Evolutionary conservation across 164 flowering plant genomes (phyloP).

Genomic region (Dillenia suffruticosa): DNA sequence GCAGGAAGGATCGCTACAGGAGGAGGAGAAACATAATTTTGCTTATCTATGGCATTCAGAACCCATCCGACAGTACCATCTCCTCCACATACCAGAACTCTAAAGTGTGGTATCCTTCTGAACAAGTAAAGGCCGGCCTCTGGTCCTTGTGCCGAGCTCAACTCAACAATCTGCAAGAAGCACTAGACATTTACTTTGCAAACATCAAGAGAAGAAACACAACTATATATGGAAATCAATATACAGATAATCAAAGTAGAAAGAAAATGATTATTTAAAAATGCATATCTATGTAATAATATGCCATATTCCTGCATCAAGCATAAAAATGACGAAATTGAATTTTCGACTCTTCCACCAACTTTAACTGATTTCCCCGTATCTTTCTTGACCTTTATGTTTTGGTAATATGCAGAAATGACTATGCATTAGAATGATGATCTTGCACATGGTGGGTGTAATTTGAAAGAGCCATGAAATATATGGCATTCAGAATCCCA

Average conservation of each 20-base stretch:
- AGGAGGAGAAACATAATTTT: slow-evolving; percentile 95
- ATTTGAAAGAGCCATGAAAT: no score
- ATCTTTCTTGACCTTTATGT: no score
- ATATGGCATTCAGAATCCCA: no score
- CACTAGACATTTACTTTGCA: neutral
- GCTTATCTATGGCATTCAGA: slow-evolving; percentile 87
- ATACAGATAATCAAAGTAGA: neutral
- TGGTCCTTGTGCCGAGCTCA: slow-evolving; percentile 86
- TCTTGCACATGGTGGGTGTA: no score
- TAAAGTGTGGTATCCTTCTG: slow-evolving; percentile 86
- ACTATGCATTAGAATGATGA: no score
- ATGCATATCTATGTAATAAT: neutral
- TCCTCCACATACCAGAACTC: slow-evolving; percentile 97
- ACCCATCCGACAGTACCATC: slow-evolving; percentile 99
- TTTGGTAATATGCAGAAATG: no score
- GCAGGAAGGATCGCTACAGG: slow-evolving; percentile 99
- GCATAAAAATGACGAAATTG: no score
- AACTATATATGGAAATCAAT: no score
- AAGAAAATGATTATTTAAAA: neutral
- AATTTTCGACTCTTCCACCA: no score
- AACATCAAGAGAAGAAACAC: no score
- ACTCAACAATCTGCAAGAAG: slow-evolving; percentile 68
- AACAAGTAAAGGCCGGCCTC: slow-evolving; percentile 84
- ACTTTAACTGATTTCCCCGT: no score
- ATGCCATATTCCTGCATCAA: no score